phyloP scores from a whole-genome alignment of 2,329 filamentous ascomycete genomes.

The Alternaria viburni region DNA sequence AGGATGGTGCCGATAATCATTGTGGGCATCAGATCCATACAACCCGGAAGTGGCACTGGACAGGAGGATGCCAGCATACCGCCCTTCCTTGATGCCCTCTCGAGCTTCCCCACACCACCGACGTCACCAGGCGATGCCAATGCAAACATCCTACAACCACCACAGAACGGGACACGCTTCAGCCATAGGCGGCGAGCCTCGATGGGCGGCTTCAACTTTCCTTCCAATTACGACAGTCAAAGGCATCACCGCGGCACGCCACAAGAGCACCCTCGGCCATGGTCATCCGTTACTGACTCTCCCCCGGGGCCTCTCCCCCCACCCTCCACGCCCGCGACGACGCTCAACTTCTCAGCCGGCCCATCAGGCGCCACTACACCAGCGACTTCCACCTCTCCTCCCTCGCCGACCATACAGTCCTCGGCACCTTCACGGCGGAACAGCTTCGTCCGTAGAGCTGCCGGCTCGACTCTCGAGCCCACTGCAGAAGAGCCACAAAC shows the following conservation, averaged over 20 bases:
- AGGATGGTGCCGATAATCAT: slow-evolving; percentile 73
- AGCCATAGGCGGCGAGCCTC: slow-evolving; percentile 61
- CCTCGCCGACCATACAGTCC: slow-evolving; percentile 45
- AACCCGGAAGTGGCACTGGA: slow-evolving; percentile 56
- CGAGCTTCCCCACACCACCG: slow-evolving; percentile 55
- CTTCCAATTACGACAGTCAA: slow-evolving; percentile 60
- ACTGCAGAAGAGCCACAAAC: slow-evolving; percentile 51
- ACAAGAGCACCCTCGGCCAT: slow-evolving; percentile 52
- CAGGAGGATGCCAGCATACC: slow-evolving; percentile 53
- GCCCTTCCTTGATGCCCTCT: slow-evolving; percentile 59
- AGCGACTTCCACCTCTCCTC: slow-evolving; percentile 37
- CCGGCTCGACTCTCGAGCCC: slow-evolving; percentile 51
- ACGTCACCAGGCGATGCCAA: slow-evolving; percentile 55
- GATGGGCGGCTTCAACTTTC: slow-evolving; percentile 60
- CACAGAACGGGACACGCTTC: slow-evolving; percentile 62
- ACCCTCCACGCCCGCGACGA: slow-evolving; percentile 66
- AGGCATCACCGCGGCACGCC: slow-evolving; percentile 56
- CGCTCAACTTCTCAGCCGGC: slow-evolving; percentile 61
- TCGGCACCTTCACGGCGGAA: slow-evolving; percentile 47
- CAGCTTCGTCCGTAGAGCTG: slow-evolving; percentile 48
- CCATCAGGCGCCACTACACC: slow-evolving; percentile 59
- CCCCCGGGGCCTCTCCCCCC: slow-evolving; percentile 66
- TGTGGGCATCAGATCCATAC: slow-evolving; percentile 71
- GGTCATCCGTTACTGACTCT: slow-evolving; percentile 59
- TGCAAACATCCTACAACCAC: slow-evolving; percentile 59